Conservation (phyloP, 768 basidiomycete species). For the Brasilioporus rufonigricans region DNA sequence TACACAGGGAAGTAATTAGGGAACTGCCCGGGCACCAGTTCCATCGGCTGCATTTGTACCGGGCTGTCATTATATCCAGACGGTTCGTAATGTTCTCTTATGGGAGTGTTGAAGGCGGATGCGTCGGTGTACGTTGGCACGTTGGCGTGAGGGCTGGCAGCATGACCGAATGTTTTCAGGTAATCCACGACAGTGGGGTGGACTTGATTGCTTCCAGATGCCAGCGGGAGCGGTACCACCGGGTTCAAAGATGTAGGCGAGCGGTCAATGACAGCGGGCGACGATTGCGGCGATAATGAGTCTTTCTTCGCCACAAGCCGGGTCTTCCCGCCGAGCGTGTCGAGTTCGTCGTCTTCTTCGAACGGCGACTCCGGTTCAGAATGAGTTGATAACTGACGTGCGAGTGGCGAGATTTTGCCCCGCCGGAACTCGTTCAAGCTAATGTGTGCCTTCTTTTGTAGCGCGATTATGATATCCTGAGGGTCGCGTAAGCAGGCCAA, state of each 20-base stretch:
- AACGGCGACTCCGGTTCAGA: constrained; percentile 42
- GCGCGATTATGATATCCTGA: constrained; percentile 61
- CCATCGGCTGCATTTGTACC: constrained; percentile 30
- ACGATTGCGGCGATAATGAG: constrained; percentile 49
- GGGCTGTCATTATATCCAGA: constrained; percentile 20
- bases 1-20: constrained; percentile 77
- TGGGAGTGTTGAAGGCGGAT: constrained; percentile 25
- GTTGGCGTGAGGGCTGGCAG: constrained; percentile 18
- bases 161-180: constrained; percentile 54
- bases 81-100: constrained; percentile 25
- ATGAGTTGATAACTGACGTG: constrained; percentile 33
- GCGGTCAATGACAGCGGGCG: constrained; percentile 44
- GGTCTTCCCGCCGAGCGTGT: constrained; percentile 63
- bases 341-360: constrained; percentile 61
- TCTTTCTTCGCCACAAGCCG: constrained; percentile 63
- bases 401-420: constrained; percentile 48
- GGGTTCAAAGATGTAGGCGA: constrained; percentile 74
- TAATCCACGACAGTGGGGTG: constrained; percentile 70
- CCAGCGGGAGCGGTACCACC: constrained; percentile 66
- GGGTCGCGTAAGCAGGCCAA: constrained; percentile 8
- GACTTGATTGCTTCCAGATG: constrained; percentile 47
- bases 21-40: constrained; percentile 38
- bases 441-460: constrained; percentile 64
- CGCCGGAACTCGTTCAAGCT: constrained; percentile 63
- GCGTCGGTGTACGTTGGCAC: constrained; percentile 25